phyloP scores from a whole-genome alignment of 495 filamentous ascomycete genomes.

The Xanthoparmelia taractica region DNA sequence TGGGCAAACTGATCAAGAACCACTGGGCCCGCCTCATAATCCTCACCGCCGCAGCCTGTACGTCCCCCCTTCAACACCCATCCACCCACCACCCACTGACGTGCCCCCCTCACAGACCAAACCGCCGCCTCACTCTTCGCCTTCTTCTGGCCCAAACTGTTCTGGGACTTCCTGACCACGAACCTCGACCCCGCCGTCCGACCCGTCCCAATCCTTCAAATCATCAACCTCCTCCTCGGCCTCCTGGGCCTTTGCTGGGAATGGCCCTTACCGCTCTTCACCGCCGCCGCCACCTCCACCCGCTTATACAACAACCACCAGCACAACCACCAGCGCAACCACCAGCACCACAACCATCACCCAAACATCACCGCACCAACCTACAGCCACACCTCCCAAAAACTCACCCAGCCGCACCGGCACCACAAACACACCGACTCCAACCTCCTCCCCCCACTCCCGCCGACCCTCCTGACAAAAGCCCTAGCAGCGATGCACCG shows the following conservation, averaged over 20 bases:
- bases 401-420: not conserved
- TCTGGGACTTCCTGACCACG: slow-evolving; percentile 95
- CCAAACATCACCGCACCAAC: not conserved
- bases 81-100: slow-evolving; percentile 22
- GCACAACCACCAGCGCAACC: not conserved
- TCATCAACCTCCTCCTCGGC: slow-evolving; percentile 88
- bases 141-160: slow-evolving; percentile 98
- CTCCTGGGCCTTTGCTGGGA: slow-evolving; percentile 77
- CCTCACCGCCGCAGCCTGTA: slow-evolving; percentile 77
- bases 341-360: not conserved
- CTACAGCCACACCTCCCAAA: not conserved
- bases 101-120: slow-evolving; percentile 56
- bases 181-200: slow-evolving; percentile 80
- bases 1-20: slow-evolving; percentile 98
- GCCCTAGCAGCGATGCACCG: slow-evolving; percentile 55
- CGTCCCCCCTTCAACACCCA: slow-evolving; percentile 31
- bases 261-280: slow-evolving; percentile 63
- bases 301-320: not conserved
- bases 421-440: not conserved
- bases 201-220: slow-evolving; percentile 84
- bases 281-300: slow-evolving; percentile 32
- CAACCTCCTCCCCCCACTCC: not conserved
- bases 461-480: not conserved
- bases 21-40: slow-evolving; percentile 94
- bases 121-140: slow-evolving; percentile 71